Evolutionary conservation across 176 grass and related monocot species (phyloP), one percentile per base, ranked within the genome.

Genomic region (Aegilops bicornis): DNA sequence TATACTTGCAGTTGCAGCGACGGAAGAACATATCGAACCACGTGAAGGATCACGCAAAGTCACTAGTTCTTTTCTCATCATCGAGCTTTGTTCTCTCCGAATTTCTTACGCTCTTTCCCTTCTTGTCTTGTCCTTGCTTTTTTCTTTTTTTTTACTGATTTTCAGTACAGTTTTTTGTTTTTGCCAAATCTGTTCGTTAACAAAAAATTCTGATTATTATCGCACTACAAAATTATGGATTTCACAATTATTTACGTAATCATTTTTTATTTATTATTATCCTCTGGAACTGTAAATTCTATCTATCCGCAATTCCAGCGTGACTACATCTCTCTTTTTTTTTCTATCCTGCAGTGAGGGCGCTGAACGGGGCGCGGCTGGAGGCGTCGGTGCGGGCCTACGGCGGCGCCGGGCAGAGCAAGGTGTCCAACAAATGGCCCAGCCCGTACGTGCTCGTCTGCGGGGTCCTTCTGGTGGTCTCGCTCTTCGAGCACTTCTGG

Each of bases 341-440:
- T n/a, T 81, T 25, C 13, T 8, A 39, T 77, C 24, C 30, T 58
- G 0, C 92, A 99, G 97, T 93, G 1, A 95, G 91, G 83, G 91
- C 79, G 47, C 66, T 99, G 72, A 99, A 99, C 83, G 89, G 94
- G 88, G 94, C 92, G 0, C 87, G 74, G 80, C 89, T 99, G 4
- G 97, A 99, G 81, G 97, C 97, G 3, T 91, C 97, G 9, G 85
- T 99, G 64, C 73, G 94, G 39, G 89, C 91, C 0, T 99, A 91
- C 20, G 92, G 97, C 35, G 76, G 19, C 2, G 83, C 73, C 4
- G 23, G 14, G 25, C 73, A 86, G 27, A 79, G 78, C 8, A 82
- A 79, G 83, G 85, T 86, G 25, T 37, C 79, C 17, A 97, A 95
- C 56, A 90, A 89, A 87, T 97, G 97, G 97, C 97, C 97, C 2